phyloP scores from a whole-genome alignment of 768 basidiomycete species.

The Strobilomyces confusus region DNA sequence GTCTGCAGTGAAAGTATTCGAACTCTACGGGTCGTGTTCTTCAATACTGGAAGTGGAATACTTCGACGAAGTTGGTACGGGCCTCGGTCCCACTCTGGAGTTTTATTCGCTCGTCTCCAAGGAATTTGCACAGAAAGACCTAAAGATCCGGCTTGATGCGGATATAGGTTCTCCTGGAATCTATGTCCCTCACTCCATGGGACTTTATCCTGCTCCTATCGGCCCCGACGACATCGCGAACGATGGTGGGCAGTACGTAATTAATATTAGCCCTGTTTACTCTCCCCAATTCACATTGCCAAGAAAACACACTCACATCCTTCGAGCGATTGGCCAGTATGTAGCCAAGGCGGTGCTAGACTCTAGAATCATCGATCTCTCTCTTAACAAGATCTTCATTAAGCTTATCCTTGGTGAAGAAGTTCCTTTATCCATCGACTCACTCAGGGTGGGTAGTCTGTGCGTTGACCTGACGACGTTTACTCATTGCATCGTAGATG shows the following conservation, averaged over 20 bases:
- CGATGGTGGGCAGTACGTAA: slow-evolving; percentile 70
- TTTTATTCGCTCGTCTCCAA: slow-evolving; percentile 97
- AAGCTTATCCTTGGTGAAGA: slow-evolving; percentile 86
- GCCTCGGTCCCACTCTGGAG: slow-evolving; percentile 94
- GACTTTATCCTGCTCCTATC: slow-evolving; percentile 87
- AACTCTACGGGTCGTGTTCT: slow-evolving; percentile 91
- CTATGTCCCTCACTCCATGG: slow-evolving; percentile 81
- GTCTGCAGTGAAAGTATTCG: slow-evolving; percentile 94
- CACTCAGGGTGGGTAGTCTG: slow-evolving; percentile 62
- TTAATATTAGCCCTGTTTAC: not conserved
- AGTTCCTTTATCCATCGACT: slow-evolving; percentile 77
- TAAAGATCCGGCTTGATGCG: slow-evolving; percentile 90
- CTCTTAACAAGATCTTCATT: slow-evolving; percentile 93
- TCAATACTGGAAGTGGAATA: slow-evolving; percentile 97
- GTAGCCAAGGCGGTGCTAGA: slow-evolving; percentile 96
- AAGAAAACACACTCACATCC: slow-evolving; percentile 82
- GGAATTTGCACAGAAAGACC: slow-evolving; percentile 85
- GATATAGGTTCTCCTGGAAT: slow-evolving; percentile 56
- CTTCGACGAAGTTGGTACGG: slow-evolving; percentile 98
- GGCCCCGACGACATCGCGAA: slow-evolving; percentile 62
- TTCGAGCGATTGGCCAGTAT: slow-evolving; percentile 91
- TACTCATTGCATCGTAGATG: slow-evolving; percentile 42
- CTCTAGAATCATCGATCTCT: slow-evolving; percentile 94
- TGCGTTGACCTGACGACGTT: not conserved
- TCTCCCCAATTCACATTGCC: slow-evolving; percentile 1